phyloP scores from a whole-genome alignment of 2,329 filamentous ascomycete species.

The Cytospora piceae region DNA sequence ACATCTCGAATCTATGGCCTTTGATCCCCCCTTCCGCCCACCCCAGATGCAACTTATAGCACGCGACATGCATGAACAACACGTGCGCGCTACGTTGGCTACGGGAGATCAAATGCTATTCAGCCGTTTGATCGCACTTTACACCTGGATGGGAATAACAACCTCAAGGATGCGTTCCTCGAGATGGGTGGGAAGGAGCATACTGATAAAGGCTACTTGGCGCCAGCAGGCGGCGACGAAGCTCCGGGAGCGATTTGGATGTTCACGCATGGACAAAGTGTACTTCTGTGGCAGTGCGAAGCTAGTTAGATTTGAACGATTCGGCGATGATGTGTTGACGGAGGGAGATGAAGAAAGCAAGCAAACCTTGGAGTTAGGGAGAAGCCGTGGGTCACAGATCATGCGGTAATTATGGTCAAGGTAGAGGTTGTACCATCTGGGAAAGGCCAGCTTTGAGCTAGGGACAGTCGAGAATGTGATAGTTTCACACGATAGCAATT shows the following conservation, averaged over 20 bases:
- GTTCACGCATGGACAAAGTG: constrained; percentile 63
- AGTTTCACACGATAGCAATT: too few relatives aligned
- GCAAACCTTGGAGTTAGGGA: constrained; percentile 38
- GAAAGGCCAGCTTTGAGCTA: too few relatives aligned
- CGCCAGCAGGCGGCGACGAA: constrained; percentile 54
- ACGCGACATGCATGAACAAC: constrained; percentile 44
- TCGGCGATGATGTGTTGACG: constrained; percentile 50
- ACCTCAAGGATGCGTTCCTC: constrained; percentile 56
- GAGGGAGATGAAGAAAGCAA: constrained; percentile 42
- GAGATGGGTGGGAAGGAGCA: constrained; percentile 54
- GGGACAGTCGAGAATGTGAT: too few relatives aligned
- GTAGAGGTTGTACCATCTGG: neutral
- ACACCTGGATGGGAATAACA: constrained; percentile 52
- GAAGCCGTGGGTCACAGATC: constrained; percentile 55
- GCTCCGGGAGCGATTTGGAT: constrained; percentile 50
- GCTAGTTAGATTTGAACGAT: constrained; percentile 46
- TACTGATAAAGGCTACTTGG: constrained; percentile 59
- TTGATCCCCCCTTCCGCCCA: constrained; percentile 52
- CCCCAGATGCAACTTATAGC: constrained; percentile 51
- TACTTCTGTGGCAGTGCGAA: constrained; percentile 46
- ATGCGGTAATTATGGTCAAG: constrained; percentile 48
- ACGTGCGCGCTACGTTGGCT: constrained; percentile 47
- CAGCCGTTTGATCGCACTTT: constrained; percentile 55
- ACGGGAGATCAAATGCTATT: constrained; percentile 64
- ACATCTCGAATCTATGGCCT: constrained; percentile 59